Evolutionary conservation across 83 land plant species (phyloP), one percentile per base, ranked within the genome.

Genomic region (Picea abies): DNA sequence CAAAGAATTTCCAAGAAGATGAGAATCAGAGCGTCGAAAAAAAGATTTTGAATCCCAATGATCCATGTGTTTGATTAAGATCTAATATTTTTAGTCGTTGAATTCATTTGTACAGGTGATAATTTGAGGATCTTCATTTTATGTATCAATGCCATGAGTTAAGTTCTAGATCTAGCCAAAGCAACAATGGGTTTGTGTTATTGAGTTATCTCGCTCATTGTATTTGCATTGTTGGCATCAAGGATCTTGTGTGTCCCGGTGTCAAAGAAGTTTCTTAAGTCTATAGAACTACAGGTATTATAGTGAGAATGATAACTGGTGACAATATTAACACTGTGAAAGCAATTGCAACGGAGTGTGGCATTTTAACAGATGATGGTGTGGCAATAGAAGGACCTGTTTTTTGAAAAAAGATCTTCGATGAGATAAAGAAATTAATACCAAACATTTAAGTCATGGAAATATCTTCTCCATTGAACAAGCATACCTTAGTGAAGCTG

Each of bases 341-440:
- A 87, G 94, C 98, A 77, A 96, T 96, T 80, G 98, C 98, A 79
- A 78, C 92, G 58, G 98, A 96, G 84, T 92, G 94, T 87, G 93
- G 96, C 14, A 96, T 96, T 68, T 64, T 96, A 35, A 93, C 94
- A 63, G 96, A 93, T 64, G 87, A 86, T 52, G 97, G 94, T 7
- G 81, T 92, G 58, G 95, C 94, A 52, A 90, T 94, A 85, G 97
- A 93, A 85, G 97, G 97, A 35, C 92, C 95, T 62, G 90, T 79
- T 11, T 95, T 95, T 67, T 86, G 95, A 10, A 81, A 76, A 76
- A 90, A 87, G 83, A 88, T 78, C 79, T 75, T 67, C 37, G 91
- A 85, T 60, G 97, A 95, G 78, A 71, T 86, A 85, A 67, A 9
- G 60, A 56, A 80, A 61, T 78, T 89, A n/a, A 88, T 95, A 83